Evolutionary conservation across 306 rosid genomes (phyloP).

Genomic region (Citrullus mucosospermus): DNA sequence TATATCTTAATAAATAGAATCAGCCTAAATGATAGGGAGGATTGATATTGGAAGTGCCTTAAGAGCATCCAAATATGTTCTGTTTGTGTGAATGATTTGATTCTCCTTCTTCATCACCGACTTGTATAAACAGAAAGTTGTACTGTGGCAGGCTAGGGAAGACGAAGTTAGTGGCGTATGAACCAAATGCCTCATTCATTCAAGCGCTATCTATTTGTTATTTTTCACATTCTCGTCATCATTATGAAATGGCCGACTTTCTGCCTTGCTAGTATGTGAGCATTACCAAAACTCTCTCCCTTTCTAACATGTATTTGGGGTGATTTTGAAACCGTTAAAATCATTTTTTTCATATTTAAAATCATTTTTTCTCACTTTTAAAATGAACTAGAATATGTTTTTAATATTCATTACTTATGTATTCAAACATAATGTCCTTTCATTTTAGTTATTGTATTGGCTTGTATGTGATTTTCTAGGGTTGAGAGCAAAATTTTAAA

Average conservation of each 20-base stretch:
- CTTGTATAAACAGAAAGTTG: background rate
- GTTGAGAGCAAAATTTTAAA: constrained; percentile 35
- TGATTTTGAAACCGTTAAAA: no score
- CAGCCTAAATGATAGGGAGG: background rate
- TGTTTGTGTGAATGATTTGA: background rate
- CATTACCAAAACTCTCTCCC: background rate
- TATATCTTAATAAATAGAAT: no score
- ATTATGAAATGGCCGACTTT: constrained; percentile 22
- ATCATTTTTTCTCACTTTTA: no score
- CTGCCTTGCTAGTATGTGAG: constrained; percentile 37
- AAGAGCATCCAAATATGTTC: background rate
- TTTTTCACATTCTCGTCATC: constrained; percentile 15
- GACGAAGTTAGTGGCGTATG: no score
- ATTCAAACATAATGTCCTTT: background rate
- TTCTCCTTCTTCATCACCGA: background rate
- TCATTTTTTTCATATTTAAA: no score
- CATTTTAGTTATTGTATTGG: constrained; percentile 1
- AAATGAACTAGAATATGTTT: no score
- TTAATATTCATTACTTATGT: no score
- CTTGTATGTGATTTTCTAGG: constrained; percentile 20
- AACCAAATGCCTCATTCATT: background rate
- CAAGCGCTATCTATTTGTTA: background rate
- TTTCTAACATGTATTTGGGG: no score
- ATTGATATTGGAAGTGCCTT: background rate
- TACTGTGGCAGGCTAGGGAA: background rate